Evolutionary conservation across 2,329 filamentous ascomycete species (phyloP).

Genomic region (Pestalotiopsis sp.): DNA sequence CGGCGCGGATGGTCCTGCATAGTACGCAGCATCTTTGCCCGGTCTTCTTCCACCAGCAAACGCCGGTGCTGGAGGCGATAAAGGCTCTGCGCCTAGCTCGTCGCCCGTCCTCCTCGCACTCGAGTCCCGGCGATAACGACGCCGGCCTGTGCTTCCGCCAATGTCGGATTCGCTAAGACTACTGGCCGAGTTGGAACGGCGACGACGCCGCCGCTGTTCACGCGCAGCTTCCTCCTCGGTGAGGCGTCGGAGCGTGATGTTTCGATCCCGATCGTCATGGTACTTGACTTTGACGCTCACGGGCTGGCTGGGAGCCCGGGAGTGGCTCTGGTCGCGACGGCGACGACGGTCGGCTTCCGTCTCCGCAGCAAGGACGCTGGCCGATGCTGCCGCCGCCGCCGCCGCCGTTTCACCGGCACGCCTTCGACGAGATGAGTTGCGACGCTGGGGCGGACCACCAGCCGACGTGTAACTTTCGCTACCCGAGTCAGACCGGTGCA

Average conservation of each 20-base stretch:
- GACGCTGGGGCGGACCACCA: slow-evolving; percentile 41
- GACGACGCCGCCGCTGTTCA: slow-evolving; percentile 36
- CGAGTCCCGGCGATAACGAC: slow-evolving; percentile 58
- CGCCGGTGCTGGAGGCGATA: slow-evolving; percentile 59
- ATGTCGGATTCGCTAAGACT: slow-evolving; percentile 61
- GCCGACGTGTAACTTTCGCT: slow-evolving; percentile 47
- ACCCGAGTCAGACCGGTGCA: slow-evolving; percentile 39
- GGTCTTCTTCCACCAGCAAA: slow-evolving; percentile 54
- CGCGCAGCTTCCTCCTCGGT: slow-evolving; percentile 62
- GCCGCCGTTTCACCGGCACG: slow-evolving; percentile 48
- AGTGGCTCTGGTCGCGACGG: slow-evolving; percentile 39
- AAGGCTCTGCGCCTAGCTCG: slow-evolving; percentile 46
- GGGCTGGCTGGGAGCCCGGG: slow-evolving; percentile 44
- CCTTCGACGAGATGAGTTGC: slow-evolving; percentile 49
- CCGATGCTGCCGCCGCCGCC: slow-evolving; percentile 49
- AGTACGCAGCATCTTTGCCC: slow-evolving; percentile 64
- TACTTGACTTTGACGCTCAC: slow-evolving; percentile 63
- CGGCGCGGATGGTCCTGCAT: slow-evolving; percentile 42
- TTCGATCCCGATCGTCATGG: slow-evolving; percentile 62
- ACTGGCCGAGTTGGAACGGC: slow-evolving; percentile 53
- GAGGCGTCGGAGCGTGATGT: slow-evolving; percentile 63
- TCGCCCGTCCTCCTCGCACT: slow-evolving; percentile 49
- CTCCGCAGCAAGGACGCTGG: slow-evolving; percentile 49
- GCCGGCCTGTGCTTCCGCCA: slow-evolving; percentile 40
- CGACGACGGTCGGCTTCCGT: slow-evolving; percentile 41